Evolutionary conservation across 2,329 filamentous ascomycete genomes (phyloP).

Genomic region (Lachnellula suecica): DNA sequence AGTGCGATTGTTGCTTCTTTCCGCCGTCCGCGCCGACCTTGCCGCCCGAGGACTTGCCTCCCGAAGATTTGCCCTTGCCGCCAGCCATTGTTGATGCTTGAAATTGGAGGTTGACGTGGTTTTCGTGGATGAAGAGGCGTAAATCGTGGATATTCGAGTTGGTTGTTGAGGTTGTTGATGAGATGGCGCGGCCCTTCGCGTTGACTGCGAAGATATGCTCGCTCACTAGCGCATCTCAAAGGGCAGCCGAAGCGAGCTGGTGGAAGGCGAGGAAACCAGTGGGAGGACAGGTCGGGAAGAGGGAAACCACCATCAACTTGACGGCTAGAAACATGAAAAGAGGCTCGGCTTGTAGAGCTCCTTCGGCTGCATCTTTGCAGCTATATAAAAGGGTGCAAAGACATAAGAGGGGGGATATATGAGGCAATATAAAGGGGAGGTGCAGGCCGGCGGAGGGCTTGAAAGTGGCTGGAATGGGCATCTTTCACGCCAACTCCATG

Average conservation of each 20-base stretch:
- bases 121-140: background rate
- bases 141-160: slow-evolving; percentile 7
- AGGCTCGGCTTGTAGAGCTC: slow-evolving; percentile 3
- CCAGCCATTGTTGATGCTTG: slow-evolving; percentile 29
- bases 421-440: slow-evolving; percentile 8
- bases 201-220: slow-evolving; percentile 18
- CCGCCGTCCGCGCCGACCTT: slow-evolving; percentile 34
- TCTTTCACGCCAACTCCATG: slow-evolving; percentile 22
- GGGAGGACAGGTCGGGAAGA: slow-evolving; percentile 4
- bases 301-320: slow-evolving; percentile 10
- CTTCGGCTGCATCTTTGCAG: background rate
- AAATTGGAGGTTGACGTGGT: background rate
- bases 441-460: slow-evolving; percentile 1
- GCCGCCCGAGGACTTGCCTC: slow-evolving; percentile 37
- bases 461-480: slow-evolving; percentile 14
- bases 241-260: slow-evolving; percentile 20
- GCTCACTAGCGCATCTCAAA: slow-evolving; percentile 5
- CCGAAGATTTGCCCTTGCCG: slow-evolving; percentile 37
- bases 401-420: slow-evolving; percentile 8
- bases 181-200: slow-evolving; percentile 22
- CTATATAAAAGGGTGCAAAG: slow-evolving; percentile 9
- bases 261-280: slow-evolving; percentile 4
- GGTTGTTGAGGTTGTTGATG: slow-evolving; percentile 1
- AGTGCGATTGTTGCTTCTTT: slow-evolving; percentile 38
- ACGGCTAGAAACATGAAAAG: slow-evolving; percentile 1